Base-by-base conservation (phyloP, 2,329 filamentous ascomycete genomes). In the Aspergillus pseudoviridinutans region DNA sequence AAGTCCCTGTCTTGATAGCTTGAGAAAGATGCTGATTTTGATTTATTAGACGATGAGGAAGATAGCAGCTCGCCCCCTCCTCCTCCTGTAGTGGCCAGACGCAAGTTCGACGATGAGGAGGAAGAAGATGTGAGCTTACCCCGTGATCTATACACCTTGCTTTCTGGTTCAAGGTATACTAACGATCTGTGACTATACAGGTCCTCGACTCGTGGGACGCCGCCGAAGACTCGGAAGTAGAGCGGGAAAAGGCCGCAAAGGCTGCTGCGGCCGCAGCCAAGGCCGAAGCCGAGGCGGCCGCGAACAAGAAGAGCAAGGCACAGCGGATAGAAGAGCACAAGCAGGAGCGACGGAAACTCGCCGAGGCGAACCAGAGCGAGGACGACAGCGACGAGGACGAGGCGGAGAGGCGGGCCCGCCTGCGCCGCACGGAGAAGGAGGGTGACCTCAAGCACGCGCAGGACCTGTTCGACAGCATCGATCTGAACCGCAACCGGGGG, bases 171-270 rank as follows among this genome's bases (percentile, higher is more conserved):
- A 24, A 22, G 8, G 12, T 24, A 46, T 44, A 46, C 42, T 46
- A 38, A 38, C 14, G 2, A 4, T 38, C 14, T 38, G 14, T 38
- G 22, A 51, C 52, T 25, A 3, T 49, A 57, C 63, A 96, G 88
- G 91, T 97, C 57, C 85, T 97, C 71, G 94, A 99, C 59, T 93
- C 91, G 35, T 99, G 94, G 94, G 92, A 97, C 70, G 93, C 91
- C 58, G 92, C 90, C 66, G 94, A 97, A 71, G 94, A 99, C 79
- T 96, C 92, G 61, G 94, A 99, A 70, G 93, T 87, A 68, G 94
- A 99, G 81, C 90, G 92, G 69, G 92, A 97, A 78, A 99, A 97
- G 82, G 90, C 85, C 28, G 90, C 89, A 77, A 94, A 93, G 79
- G 91, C 87, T 52, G 88, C 84, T 5, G 92, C 91, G 71, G 89